Conservation (phyloP, 1,284 basidiomycete genomes). For the Volvariella volvacea region DNA sequence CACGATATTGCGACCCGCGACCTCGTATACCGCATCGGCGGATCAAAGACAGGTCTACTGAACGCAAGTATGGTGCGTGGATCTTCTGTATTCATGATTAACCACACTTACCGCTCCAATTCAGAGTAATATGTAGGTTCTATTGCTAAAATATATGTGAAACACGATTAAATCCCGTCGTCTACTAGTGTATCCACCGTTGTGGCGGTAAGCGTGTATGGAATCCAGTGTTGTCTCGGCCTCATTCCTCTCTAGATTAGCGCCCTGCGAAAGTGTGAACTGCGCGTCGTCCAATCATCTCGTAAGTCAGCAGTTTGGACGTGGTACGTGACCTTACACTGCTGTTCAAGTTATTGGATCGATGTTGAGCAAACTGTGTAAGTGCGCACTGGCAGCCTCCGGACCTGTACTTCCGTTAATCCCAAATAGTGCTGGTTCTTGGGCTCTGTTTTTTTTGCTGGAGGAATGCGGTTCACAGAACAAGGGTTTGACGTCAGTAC, state of each 20-base stretch:
- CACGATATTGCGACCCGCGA: conserved; percentile 79
- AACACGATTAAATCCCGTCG: background rate
- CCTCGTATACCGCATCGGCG: conserved; percentile 68
- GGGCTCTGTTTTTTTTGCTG: conserved; percentile 82
- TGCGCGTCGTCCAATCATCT: conserved; percentile 78
- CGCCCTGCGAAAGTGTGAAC: conserved; percentile 77
- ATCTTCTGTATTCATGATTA: background rate
- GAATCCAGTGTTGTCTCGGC: background rate
- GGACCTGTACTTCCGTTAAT: too few relatives aligned
- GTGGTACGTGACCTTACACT: background rate
- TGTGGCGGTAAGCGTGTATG: conserved; percentile 47
- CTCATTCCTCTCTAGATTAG: conserved; percentile 43
- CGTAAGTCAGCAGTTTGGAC: conserved; percentile 33
- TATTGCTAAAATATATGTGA: conserved; percentile 1
- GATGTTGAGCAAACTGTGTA: conserved; percentile 72
- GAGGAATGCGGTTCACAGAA: conserved; percentile 70
- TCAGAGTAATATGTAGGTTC: conserved; percentile 62
- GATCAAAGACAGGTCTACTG: conserved; percentile 70
- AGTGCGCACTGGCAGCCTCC: conserved; percentile 25
- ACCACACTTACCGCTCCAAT: conserved; percentile 7
- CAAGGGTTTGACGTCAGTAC: conserved; percentile 71
- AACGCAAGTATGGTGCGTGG: conserved; percentile 73
- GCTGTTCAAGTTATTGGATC: conserved; percentile 60
- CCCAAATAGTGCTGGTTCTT: conserved; percentile 45
- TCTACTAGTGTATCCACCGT: conserved; percentile 61